A percentile compares a stretch with the other conserved stretches of the same genome.
phyloP scores from a whole-genome alignment of 2,329 filamentous ascomycete genomes.

The Penicillium concentricum region DNA sequence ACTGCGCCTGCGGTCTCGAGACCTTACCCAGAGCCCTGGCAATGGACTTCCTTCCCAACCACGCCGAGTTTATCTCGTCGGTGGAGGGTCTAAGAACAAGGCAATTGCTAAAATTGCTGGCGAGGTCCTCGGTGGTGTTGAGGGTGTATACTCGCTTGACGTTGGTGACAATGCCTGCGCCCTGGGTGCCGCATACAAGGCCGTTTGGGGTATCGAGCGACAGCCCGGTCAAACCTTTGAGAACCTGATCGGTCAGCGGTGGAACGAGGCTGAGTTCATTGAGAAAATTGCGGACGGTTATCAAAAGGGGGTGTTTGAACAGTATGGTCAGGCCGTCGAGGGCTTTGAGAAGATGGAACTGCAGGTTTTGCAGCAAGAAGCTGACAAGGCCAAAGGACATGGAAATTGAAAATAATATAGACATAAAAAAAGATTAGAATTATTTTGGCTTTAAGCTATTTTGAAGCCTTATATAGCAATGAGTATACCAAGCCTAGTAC shows the following conservation, averaged over 20 bases:
- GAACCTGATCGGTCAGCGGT: constrained; percentile 76
- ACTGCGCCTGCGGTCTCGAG: constrained; percentile 78
- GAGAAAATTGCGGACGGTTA: constrained; percentile 82
- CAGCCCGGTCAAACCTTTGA: constrained; percentile 73
- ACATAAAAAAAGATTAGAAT: neutral
- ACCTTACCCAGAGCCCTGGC: constrained; percentile 63
- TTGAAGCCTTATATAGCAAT: neutral
- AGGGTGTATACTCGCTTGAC: constrained; percentile 90
- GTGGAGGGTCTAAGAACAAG: constrained; percentile 84
- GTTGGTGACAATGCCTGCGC: constrained; percentile 95
- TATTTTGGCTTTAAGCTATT: neutral
- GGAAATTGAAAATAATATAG: neutral
- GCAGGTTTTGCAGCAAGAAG: constrained; percentile 54
- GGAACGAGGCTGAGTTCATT: constrained; percentile 81
- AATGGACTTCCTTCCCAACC: constrained; percentile 73
- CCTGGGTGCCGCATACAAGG: constrained; percentile 91
- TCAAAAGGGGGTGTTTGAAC: constrained; percentile 68
- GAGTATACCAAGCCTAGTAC: neutral
- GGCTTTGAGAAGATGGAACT: constrained; percentile 77
- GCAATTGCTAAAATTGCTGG: constrained; percentile 84
- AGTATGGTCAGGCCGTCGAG: constrained; percentile 72
- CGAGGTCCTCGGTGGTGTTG: constrained; percentile 81
- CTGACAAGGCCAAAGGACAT: constrained; percentile 1
- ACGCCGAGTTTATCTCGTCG: constrained; percentile 87
- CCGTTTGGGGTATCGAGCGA: constrained; percentile 84